A percentile compares a stretch with the other conserved stretches of the same genome.
These are phyloP conservation scores for Claviceps capensis DNA, from an alignment of 2,329 filamentous ascomycete species.

Conservation along the genomic window DNA sequence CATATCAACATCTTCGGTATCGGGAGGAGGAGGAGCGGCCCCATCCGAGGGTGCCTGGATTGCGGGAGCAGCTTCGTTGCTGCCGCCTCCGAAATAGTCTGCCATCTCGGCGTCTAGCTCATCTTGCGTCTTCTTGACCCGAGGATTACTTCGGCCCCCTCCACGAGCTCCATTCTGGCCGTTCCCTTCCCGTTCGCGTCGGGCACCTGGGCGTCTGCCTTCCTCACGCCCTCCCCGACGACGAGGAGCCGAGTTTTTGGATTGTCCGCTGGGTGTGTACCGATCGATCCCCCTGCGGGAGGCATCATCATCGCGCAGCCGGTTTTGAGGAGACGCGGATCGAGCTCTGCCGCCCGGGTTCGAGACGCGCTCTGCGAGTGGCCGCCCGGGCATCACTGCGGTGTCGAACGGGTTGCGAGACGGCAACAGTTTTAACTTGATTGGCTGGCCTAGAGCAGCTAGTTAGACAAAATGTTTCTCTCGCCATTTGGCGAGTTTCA, in stretches of 20 bases:
- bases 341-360: slow-evolving; percentile 44
- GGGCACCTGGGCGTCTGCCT: slow-evolving; percentile 37
- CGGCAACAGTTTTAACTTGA: slow-evolving; percentile 55
- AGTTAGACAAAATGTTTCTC: not conserved
- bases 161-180: slow-evolving; percentile 23
- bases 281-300: slow-evolving; percentile 60
- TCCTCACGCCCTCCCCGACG: slow-evolving; percentile 36
- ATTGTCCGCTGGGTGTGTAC: slow-evolving; percentile 53
- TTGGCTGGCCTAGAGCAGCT: slow-evolving; percentile 55
- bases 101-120: slow-evolving; percentile 96
- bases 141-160: slow-evolving; percentile 29
- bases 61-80: slow-evolving; percentile 19
- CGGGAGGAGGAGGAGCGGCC: slow-evolving; percentile 18
- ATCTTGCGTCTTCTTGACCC: slow-evolving; percentile 75
- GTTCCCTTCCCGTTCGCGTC: slow-evolving; percentile 24
- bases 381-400: slow-evolving; percentile 39
- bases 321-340: slow-evolving; percentile 39
- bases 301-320: slow-evolving; percentile 40
- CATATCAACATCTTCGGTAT: slow-evolving; percentile 53
- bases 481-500: not conserved
- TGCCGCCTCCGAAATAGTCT: slow-evolving; percentile 61
- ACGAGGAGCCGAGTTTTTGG: slow-evolving; percentile 45
- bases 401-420: slow-evolving; percentile 43
- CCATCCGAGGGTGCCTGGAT: slow-evolving; percentile 16
- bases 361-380: slow-evolving; percentile 49